Evolutionary conservation across 345 rosid species (phyloP), one percentile per base, ranked within the genome.

Genomic region (Luvunga scandens): DNA sequence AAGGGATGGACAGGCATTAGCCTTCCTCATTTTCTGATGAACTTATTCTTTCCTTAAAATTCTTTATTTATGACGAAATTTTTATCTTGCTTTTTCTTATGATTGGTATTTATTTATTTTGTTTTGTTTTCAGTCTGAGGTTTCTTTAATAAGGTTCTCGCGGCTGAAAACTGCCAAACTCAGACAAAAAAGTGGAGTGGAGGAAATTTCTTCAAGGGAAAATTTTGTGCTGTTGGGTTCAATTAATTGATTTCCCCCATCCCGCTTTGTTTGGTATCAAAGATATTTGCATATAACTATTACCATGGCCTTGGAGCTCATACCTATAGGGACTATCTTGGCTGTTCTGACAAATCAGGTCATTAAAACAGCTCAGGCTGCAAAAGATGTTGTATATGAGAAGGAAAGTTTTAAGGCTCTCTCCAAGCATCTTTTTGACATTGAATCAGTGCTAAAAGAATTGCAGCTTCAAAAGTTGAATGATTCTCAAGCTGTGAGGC

Each of bases 361-460:
- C 42, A 77, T 91, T 38, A 89, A 88, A 87, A 91, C 94, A 69
- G 94, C 94, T 42, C 89, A 86, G 73, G 92, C 94, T 80, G 92
- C 94, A 76, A 91, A 88, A 50, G 87, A 91, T 82, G 79, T 91
- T 71, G 56, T 91, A 2, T 69, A 88, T 16, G 92, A 89, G 87
- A 91, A 85, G 79, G 91, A 89, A 3, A 91, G 94, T 84, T 91
- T 89, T 85, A 89, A 77, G 85, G 87, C 84, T 75, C 88, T 91
- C 19, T 82, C 94, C 4, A 88, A 89, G 83, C 87, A 89, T 83
- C 89, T 91, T 27, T 85, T 91, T 70, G 94, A 91, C 80, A 91
- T 91, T 64, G 94, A 89, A 80, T 86, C 90, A 13, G 88, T 91
- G 14, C 78, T 91, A 65, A 86, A 84, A 70, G 91, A 88, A 71